Conservation (phyloP, 306 rosid species). For the Myrica gale region DNA sequence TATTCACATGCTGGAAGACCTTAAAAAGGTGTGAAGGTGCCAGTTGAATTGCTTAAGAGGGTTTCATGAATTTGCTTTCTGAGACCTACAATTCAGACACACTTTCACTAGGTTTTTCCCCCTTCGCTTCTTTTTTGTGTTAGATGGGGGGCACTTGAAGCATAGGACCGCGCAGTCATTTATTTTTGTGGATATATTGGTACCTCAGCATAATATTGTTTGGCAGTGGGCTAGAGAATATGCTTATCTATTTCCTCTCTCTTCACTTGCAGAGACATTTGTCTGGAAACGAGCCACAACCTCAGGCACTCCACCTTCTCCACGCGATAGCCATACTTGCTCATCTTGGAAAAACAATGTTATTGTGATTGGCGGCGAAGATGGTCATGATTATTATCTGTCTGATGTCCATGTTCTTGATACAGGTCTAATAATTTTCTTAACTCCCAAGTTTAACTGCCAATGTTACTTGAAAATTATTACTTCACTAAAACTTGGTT, state of each 20-base stretch:
- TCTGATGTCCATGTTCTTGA: conserved; percentile 96
- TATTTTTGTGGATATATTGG: conserved; percentile 5
- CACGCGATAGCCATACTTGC: conserved; percentile 96
- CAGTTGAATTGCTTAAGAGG: not conserved
- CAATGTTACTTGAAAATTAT: not conserved
- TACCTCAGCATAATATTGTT: not conserved
- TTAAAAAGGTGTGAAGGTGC: not conserved
- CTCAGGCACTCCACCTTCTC: conserved; percentile 84
- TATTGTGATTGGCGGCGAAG: conserved; percentile 93
- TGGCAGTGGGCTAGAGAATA: conserved; percentile 8
- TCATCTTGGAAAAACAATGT: conserved; percentile 87
- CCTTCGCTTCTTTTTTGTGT: not conserved
- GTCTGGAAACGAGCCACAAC: conserved; percentile 83
- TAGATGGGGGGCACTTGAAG: not conserved
- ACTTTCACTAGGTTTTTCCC: not conserved
- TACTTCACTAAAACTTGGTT: conserved; percentile 4
- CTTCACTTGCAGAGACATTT: conserved; percentile 66
- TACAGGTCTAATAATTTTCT: conserved; percentile 51
- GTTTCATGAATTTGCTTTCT: not conserved
- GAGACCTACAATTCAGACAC: not conserved
- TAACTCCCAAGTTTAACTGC: not conserved
- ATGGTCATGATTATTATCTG: conserved; percentile 76
- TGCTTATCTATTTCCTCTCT: conserved; percentile 22
- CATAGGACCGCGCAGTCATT: not conserved
- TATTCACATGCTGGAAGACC: not conserved